phyloP scores from a whole-genome alignment of 129 eudicot species.

The Arctium minus region DNA sequence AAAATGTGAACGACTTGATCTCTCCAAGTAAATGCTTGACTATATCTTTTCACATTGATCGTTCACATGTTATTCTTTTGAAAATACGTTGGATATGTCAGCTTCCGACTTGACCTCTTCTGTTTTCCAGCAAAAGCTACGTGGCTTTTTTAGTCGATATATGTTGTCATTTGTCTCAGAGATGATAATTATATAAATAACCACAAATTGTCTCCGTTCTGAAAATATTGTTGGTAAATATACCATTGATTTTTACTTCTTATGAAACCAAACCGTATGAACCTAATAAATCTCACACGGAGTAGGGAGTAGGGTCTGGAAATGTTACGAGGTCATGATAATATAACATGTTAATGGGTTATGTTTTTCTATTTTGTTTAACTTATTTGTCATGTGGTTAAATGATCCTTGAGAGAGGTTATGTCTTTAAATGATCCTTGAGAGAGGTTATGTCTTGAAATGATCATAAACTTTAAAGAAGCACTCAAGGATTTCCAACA shows the following conservation, averaged over 20 bases:
- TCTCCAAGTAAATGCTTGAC: too few species aligned
- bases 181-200: background rate
- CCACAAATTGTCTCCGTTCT: background rate
- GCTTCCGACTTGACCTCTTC: too few species aligned
- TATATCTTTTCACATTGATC: too few species aligned
- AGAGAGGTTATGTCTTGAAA: too few species aligned
- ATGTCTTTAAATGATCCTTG: too few species aligned
- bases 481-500: too few species aligned
- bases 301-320: background rate
- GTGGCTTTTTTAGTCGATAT: background rate
- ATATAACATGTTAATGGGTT: background rate
- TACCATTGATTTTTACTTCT: background rate
- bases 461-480: too few species aligned
- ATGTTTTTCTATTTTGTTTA: too few species aligned
- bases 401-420: too few species aligned
- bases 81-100: background rate
- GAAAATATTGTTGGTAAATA: background rate
- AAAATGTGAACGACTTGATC: background rate
- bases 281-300: background rate
- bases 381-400: too few species aligned
- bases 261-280: background rate
- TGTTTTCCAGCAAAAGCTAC: too few species aligned
- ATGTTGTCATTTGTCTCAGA: background rate
- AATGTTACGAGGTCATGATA: background rate
- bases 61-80: too few species aligned